Base-by-base conservation (phyloP, 257 asterid species). In the Gentiana dahurica region DNA sequence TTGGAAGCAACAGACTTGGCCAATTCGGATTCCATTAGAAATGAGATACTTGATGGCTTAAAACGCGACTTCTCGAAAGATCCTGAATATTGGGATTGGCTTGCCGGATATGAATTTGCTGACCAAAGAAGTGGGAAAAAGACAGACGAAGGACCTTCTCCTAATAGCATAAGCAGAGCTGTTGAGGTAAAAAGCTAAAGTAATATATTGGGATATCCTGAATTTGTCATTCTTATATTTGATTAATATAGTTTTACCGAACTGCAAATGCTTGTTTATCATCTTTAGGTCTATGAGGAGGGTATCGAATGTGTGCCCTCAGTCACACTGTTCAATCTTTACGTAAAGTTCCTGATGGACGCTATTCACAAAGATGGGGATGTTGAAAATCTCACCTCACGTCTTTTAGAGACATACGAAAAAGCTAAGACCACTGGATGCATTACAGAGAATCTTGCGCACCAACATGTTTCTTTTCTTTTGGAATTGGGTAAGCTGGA, bases 31-130 rank as follows among this genome's bases (percentile, higher is more conserved):
- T 88, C 74, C 44, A 71, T 82, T 82, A 73, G 66, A 48, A 66
- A 65, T 48, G 75, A 64, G 64, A 83, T 91, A 67, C 83, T 79
- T 35, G 63, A 69, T 63, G 93, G 81, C 76, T 62, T 91, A 85
- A 79, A 72, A 76, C 69, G 69, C 65, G 89, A 85, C 61, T 91
- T 87, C 57, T 70, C 82, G 0, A 66, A 68, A 69, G 79, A 79
- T 32, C 90, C 95, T 11, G 41, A 37, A 35, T 91, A 85, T 71
- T 91, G 97, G 96, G 93, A 91, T 66, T 91, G 98, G 98, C 81
- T 85, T 51, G 97, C 97, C 12, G 79, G 92, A 68, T 68, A 39
- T 60, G 85, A 76, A 76, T 59, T 63, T 66, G 60, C 63, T 35
- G 78, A 63, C 47, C 46, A 46, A 8, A 72, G 38, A 48, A 62